phyloP scores from a whole-genome alignment of 2,329 filamentous ascomycete species.

The Cryphonectria parasitica region DNA sequence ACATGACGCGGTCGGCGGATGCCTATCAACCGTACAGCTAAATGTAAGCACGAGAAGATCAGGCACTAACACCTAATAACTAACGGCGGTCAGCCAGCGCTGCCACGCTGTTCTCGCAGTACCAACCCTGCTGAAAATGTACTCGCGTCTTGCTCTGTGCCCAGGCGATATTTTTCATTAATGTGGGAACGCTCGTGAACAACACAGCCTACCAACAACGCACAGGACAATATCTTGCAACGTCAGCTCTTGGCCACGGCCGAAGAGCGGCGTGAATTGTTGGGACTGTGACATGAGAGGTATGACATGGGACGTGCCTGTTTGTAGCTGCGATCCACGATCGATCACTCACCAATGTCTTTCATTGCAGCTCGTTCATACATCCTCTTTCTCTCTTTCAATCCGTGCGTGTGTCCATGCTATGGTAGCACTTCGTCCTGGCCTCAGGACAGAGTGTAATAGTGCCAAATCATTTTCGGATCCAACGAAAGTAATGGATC shows the following conservation, averaged over 20 bases:
- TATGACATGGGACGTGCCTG: background rate
- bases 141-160: background rate
- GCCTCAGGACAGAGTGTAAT: background rate
- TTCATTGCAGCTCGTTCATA: background rate
- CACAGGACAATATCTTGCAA: constrained; percentile 1
- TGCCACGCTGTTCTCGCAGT: constrained; percentile 1
- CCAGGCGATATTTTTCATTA: background rate
- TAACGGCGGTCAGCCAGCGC: background rate
- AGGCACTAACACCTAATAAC: constrained; percentile 6
- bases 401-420: background rate
- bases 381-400: background rate
- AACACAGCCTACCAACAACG: constrained; percentile 12
- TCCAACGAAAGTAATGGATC: background rate
- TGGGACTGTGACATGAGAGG: background rate
- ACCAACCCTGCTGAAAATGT: background rate
- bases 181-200: constrained; percentile 7
- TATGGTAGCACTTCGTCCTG: background rate
- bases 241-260: constrained; percentile 2
- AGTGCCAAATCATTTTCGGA: background rate
- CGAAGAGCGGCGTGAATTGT: background rate
- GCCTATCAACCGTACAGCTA: constrained; percentile 1
- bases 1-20: background rate
- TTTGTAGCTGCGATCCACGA: background rate
- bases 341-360: background rate
- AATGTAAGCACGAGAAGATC: background rate